Conservation (phyloP, 2,329 filamentous ascomycete species). For the Dactylellina leptospora region DNA sequence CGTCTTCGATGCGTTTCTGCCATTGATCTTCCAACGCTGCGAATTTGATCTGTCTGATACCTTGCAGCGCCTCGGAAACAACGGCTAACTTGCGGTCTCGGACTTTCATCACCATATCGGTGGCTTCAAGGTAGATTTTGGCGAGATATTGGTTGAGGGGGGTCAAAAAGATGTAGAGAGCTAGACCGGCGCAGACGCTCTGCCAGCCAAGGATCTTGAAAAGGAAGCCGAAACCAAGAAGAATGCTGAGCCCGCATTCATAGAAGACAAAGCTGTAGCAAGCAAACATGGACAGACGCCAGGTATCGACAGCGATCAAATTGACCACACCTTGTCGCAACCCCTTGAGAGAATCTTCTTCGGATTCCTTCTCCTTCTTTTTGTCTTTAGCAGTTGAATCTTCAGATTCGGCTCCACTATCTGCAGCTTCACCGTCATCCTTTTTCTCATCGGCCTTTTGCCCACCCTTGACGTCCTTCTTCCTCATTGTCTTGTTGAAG, state of each 20-base stretch:
- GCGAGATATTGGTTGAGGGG: constrained; percentile 75
- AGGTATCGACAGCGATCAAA: constrained; percentile 78
- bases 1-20: constrained; percentile 73
- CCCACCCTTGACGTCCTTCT: constrained; percentile 77
- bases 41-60: constrained; percentile 86
- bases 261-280: constrained; percentile 73
- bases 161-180: constrained; percentile 70
- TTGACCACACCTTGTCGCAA: constrained; percentile 78
- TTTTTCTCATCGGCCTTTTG: constrained; percentile 64
- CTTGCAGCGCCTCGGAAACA: constrained; percentile 76
- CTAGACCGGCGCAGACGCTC: constrained; percentile 72
- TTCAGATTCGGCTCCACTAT: constrained; percentile 31
- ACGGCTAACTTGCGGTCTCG: constrained; percentile 78
- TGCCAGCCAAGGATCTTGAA: constrained; percentile 76
- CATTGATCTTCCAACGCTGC: constrained; percentile 78
- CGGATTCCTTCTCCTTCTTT: constrained; percentile 60
- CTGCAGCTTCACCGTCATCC: constrained; percentile 57
- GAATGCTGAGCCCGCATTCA: constrained; percentile 70
- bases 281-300: constrained; percentile 74
- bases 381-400: constrained; percentile 58
- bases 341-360: constrained; percentile 68
- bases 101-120: constrained; percentile 77
- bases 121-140: constrained; percentile 71
- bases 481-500: constrained; percentile 78
- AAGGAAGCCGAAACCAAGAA: constrained; percentile 73